Conservation (phyloP, 352 stramenopile genomes). For the Globisporangium perplexum region DNA sequence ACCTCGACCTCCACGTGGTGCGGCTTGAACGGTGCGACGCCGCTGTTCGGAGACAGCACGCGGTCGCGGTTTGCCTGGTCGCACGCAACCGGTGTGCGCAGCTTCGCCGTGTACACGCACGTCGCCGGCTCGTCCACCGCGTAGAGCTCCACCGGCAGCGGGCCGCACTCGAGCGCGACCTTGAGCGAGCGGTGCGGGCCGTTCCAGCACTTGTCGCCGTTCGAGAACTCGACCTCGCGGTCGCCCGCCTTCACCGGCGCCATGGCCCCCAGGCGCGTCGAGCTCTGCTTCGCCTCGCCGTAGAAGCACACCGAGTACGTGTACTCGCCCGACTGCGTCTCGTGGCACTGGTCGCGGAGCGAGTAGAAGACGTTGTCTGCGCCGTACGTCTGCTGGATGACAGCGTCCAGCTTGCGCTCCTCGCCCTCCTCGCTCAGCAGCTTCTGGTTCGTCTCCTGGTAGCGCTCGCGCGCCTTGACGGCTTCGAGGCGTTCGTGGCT, state of each 20-base stretch:
- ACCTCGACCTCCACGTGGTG: constrained; percentile 69
- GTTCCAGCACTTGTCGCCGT: constrained; percentile 86
- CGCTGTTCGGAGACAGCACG: constrained; percentile 27
- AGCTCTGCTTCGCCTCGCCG: constrained; percentile 74
- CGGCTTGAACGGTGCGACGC: constrained; percentile 18
- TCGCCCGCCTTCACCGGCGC: constrained; percentile 20
- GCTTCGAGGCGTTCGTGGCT: constrained; percentile 45
- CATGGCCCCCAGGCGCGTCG: constrained; percentile 71
- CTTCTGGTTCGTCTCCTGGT: constrained; percentile 35
- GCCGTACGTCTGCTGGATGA: constrained; percentile 56
- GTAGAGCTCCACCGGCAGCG: constrained; percentile 52
- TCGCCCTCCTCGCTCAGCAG: constrained; percentile 27
- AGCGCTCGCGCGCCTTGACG: constrained; percentile 32
- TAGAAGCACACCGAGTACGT: constrained; percentile 87
- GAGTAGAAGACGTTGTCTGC: constrained; percentile 54
- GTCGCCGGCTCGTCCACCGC: constrained; percentile 79
- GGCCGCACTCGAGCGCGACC: constrained; percentile 67
- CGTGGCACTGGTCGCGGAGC: constrained; percentile 68
- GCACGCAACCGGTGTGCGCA: constrained; percentile 76
- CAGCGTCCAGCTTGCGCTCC: constrained; percentile 24
- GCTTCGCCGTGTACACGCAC: constrained; percentile 81
- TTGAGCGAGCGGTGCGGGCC: constrained; percentile 74
- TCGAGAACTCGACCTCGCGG: constrained; percentile 41
- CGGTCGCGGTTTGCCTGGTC: constrained; percentile 25
- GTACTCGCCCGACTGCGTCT: constrained; percentile 68